A percentile compares a stretch with the other conserved stretches of the same genome.
These are phyloP conservation scores for Kodamaea lidongshanica DNA, from an alignment of 805 yeast species.

Conservation along the genomic window DNA sequence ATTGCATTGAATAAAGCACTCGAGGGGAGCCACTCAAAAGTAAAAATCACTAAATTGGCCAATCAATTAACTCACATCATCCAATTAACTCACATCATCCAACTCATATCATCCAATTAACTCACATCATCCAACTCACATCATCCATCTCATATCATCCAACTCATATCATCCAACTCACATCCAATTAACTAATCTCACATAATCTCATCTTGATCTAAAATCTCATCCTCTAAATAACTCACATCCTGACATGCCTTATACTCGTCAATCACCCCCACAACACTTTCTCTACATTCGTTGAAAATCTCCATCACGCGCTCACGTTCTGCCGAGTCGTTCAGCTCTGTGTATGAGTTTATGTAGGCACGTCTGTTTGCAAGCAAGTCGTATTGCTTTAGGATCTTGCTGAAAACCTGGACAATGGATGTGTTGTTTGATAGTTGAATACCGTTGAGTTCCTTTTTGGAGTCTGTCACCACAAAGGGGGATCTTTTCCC, in stretches of 20 bases:
- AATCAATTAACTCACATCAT: too few species aligned
- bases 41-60: too few species aligned
- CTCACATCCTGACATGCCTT: conserved; percentile 32
- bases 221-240: conserved; percentile 42
- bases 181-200: conserved; percentile 4
- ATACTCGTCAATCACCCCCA: conserved; percentile 44
- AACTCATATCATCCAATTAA: too few species aligned
- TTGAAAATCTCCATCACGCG: conserved; percentile 44
- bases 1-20: too few species aligned
- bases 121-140: too few species aligned
- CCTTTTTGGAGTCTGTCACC: conserved; percentile 32
- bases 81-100: too few species aligned
- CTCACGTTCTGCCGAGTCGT: conserved; percentile 34
- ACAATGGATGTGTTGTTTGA: conserved; percentile 77
- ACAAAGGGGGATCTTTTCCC: conserved; percentile 66
- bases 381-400: conserved; percentile 73
- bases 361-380: conserved; percentile 78
- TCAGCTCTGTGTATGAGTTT: conserved; percentile 58
- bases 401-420: conserved; percentile 56
- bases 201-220: conserved; percentile 28
- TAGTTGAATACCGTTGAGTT: conserved; percentile 70
- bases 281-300: conserved; percentile 44
- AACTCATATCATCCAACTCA: too few species aligned
- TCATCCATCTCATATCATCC: too few species aligned
- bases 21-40: too few species aligned